Percentiles rank a stretch among this genome's conserved stretches.
Evolutionary conservation across 2,329 filamentous ascomycete species (phyloP).

Genomic region (Aplosporella prunicola): DNA sequence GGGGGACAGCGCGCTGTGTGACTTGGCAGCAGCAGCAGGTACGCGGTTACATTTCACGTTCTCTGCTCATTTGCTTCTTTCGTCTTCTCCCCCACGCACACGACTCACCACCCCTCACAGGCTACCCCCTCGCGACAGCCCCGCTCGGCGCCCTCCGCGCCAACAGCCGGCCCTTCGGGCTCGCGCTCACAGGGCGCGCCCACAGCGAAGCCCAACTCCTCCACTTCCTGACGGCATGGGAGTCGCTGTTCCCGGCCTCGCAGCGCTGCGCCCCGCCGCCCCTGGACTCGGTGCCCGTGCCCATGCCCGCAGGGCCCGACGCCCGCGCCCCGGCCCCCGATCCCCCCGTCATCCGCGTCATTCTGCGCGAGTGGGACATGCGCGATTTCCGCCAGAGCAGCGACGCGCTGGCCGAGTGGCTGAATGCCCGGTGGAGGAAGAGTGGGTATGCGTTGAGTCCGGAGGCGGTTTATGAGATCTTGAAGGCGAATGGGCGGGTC

Average conservation of each 20-base stretch:
- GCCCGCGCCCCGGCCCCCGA: slow-evolving; percentile 12
- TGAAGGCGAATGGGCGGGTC: slow-evolving; percentile 25
- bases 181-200: slow-evolving; percentile 23
- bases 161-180: slow-evolving; percentile 28
- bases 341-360: slow-evolving; percentile 8
- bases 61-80: no score
- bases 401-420: slow-evolving; percentile 7
- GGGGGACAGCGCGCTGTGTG: slow-evolving; percentile 26
- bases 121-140: slow-evolving; percentile 27
- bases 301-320: slow-evolving; percentile 26
- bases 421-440: slow-evolving; percentile 11
- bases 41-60: background rate
- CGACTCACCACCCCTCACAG: slow-evolving; percentile 3
- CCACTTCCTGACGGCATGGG: slow-evolving; percentile 29
- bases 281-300: slow-evolving; percentile 20
- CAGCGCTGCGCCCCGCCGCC: slow-evolving; percentile 23
- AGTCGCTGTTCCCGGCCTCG: slow-evolving; percentile 22
- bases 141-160: slow-evolving; percentile 25
- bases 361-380: slow-evolving; percentile 11
- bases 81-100: background rate
- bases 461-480: slow-evolving; percentile 26
- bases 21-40: slow-evolving; percentile 24
- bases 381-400: slow-evolving; percentile 9
- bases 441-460: slow-evolving; percentile 13
- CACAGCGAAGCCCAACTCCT: slow-evolving; percentile 25